These are phyloP conservation scores for Tolypocladium amazonense DNA, from an alignment of 2,329 filamentous ascomycete species.

Conservation along the genomic window DNA sequence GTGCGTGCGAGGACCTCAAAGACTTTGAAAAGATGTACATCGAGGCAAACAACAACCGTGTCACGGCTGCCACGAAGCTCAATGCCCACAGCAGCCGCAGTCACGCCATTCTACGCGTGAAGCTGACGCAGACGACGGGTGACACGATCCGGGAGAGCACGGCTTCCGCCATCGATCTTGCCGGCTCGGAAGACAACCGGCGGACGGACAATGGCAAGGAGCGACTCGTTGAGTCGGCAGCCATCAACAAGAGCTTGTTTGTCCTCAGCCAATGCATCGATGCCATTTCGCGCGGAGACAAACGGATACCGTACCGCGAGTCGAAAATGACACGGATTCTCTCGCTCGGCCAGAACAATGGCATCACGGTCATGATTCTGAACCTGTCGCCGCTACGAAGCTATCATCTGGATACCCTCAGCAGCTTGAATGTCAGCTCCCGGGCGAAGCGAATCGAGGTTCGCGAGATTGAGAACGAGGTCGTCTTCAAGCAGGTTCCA, in stretches of 20 bases:
- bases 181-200: slow-evolving; percentile 90
- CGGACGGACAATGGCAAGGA: slow-evolving; percentile 91
- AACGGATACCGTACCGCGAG: slow-evolving; percentile 82
- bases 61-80: slow-evolving; percentile 83
- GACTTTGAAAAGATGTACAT: slow-evolving; percentile 88
- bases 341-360: slow-evolving; percentile 86
- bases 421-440: slow-evolving; percentile 89
- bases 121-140: slow-evolving; percentile 66
- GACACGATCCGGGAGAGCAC: slow-evolving; percentile 65
- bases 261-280: slow-evolving; percentile 93
- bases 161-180: slow-evolving; percentile 87
- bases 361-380: slow-evolving; percentile 91
- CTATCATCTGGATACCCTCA: slow-evolving; percentile 88
- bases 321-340: slow-evolving; percentile 96
- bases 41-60: slow-evolving; percentile 81
- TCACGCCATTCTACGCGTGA: slow-evolving; percentile 85
- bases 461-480: slow-evolving; percentile 89
- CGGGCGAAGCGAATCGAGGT: slow-evolving; percentile 94
- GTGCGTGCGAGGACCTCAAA: slow-evolving; percentile 71
- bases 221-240: slow-evolving; percentile 84
- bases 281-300: slow-evolving; percentile 67
- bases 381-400: slow-evolving; percentile 86
- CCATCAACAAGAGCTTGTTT: slow-evolving; percentile 96
- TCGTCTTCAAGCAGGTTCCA: slow-evolving; percentile 70
- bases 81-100: slow-evolving; percentile 86